These are phyloP conservation scores for Collariella sp. DNA, from an alignment of 495 filamentous ascomycete species.

Conservation along the genomic window DNA sequence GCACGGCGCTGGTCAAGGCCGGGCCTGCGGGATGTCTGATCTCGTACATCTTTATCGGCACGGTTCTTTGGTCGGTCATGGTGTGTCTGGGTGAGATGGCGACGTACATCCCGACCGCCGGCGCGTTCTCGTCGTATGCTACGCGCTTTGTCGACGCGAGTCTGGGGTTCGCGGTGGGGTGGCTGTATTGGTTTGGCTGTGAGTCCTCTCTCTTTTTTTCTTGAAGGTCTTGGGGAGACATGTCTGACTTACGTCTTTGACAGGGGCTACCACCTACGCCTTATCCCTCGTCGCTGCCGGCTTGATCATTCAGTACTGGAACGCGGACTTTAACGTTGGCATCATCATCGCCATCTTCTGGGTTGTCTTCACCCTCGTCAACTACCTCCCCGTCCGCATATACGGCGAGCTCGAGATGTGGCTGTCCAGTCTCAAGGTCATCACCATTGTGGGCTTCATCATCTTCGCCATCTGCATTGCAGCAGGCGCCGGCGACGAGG, in stretches of 20 bases:
- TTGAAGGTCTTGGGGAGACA: background rate
- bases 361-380: conserved; percentile 55
- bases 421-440: conserved; percentile 66
- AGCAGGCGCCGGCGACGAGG: conserved; percentile 56
- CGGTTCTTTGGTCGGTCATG: conserved; percentile 55
- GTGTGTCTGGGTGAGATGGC: conserved; percentile 59
- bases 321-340: conserved; percentile 44
- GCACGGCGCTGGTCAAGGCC: conserved; percentile 50
- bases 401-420: conserved; percentile 71
- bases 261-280: conserved; percentile 54
- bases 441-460: conserved; percentile 63
- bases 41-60: conserved; percentile 60
- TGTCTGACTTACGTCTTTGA: background rate
- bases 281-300: conserved; percentile 69
- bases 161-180: conserved; percentile 71
- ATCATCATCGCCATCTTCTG: conserved; percentile 74
- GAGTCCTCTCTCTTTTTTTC: background rate
- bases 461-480: conserved; percentile 59
- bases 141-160: conserved; percentile 64
- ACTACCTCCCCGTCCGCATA: conserved; percentile 57
- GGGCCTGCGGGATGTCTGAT: conserved; percentile 61
- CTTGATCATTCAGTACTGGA: conserved; percentile 70
- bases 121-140: conserved; percentile 67
- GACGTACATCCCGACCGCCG: conserved; percentile 64
- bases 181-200: conserved; percentile 49